Base-by-base conservation (phyloP, 2,329 filamentous ascomycete genomes). In the Aspergillus floridensis region DNA sequence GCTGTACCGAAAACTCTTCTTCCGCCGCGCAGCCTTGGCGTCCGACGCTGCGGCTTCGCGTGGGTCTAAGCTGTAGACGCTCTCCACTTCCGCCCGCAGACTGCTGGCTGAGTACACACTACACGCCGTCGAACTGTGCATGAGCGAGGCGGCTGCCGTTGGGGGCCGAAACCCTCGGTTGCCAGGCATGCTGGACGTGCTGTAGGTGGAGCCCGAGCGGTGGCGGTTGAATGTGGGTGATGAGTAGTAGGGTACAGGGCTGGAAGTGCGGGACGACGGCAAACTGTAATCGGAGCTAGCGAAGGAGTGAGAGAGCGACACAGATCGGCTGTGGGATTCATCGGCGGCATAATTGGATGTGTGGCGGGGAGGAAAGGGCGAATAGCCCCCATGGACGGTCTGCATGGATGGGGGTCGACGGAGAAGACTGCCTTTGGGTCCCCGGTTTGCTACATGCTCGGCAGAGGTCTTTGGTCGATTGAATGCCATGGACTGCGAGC, bases 71-170 rank as follows among this genome's bases (percentile, higher is more conserved):
- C 50, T 62, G 49, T 49, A 53, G 16, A 59, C 22, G 46, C 56
- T 63, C 41, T 67, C 68, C 35, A 69, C 60, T 38, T 72, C 72
- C 0, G 71, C 71, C 5, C 67, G 70, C 12, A 74, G 61, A 35
- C 69, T 73, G 57, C 63, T 72, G n/a, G 67, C 56, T 0, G 71
- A 74, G 49, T 66, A 58, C 1, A 71, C 59, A 51, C 70, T 72
- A 5, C 66, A 65, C 0, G 65, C 53, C 0, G 63, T 62, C 8
- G 70, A 70, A 51, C 70, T 66, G 35, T 72, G 69, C 46, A 71
- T 66, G 1, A 71, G 61, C 47, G 68, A 70, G 19, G 62, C 63
- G 22, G 66, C 66, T 1, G 66, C 66, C 1, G 63, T 22, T 1
- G 64, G 67, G 3, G 70, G 66, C 29, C 67, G 65, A 14, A 65